Percentiles rank a stretch among this genome's conserved stretches.
These are phyloP conservation scores for Penicillium maclennaniae DNA, from an alignment of 495 filamentous ascomycete genomes.

Conservation along the genomic window DNA sequence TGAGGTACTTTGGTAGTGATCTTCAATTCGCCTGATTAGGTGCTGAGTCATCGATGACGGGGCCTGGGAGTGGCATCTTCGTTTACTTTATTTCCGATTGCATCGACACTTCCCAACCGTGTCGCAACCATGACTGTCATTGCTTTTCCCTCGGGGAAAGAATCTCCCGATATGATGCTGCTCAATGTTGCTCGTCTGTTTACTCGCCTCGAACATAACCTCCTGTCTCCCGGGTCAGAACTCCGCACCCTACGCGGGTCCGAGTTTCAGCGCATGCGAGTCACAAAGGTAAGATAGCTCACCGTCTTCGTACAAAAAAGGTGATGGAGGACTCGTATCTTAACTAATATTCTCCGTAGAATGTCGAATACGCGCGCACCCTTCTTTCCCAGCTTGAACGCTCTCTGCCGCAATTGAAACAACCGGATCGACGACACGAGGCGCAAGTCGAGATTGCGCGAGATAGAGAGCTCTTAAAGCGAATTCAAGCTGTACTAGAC, in stretches of 20 bases:
- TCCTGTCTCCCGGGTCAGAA: constrained; percentile 63
- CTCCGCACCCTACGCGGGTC: constrained; percentile 56
- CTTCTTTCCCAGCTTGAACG: constrained; percentile 77
- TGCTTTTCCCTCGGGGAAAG: constrained; percentile 23
- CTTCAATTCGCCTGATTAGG: not conserved
- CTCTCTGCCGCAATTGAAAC: constrained; percentile 60
- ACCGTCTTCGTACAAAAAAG: too few species aligned
- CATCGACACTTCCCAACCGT: not conserved
- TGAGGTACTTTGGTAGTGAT: not conserved
- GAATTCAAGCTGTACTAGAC: constrained; percentile 59
- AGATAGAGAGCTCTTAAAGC: constrained; percentile 62
- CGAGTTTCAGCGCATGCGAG: constrained; percentile 67
- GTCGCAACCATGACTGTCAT: constrained; percentile 29
- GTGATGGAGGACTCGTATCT: not conserved
- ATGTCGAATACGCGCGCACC: constrained; percentile 73
- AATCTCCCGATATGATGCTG: constrained; percentile 37
- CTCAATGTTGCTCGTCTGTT: constrained; percentile 72
- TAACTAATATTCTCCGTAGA: constrained; percentile 42
- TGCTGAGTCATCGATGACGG: constrained; percentile 8
- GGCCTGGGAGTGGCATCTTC: constrained; percentile 9
- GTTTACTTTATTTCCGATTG: not conserved
- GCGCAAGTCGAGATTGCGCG: constrained; percentile 61
- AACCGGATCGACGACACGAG: constrained; percentile 60
- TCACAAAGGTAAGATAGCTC: constrained; percentile 28
- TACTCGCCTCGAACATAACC: constrained; percentile 64